These are phyloP conservation scores for Dionaea muscipula DNA, from an alignment of 179 eudicot species.

Conservation along the genomic window DNA sequence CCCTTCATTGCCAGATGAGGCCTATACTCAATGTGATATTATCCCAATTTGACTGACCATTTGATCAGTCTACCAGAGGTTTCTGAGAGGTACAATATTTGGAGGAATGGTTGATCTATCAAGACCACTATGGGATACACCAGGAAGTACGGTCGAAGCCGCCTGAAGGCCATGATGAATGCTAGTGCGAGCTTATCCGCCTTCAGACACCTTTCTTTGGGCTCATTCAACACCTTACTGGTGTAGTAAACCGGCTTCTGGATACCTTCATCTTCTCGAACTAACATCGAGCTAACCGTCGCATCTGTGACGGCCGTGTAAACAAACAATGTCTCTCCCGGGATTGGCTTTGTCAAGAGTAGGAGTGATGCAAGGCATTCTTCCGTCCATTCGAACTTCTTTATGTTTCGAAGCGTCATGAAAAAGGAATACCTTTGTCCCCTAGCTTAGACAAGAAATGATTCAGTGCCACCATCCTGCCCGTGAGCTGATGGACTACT, in stretches of 20 bases:
- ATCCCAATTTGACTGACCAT: too few species aligned
- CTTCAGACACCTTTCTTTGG: not conserved
- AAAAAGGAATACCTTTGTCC: too few species aligned
- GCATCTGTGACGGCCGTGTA: not conserved
- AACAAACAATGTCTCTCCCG: not conserved
- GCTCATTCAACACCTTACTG: not conserved
- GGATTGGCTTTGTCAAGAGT: not conserved
- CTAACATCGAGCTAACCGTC: not conserved
- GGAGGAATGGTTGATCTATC: conserved; percentile 3
- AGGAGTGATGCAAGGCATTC: not conserved
- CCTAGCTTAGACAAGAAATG: too few species aligned
- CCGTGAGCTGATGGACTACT: too few species aligned
- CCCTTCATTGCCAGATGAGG: too few species aligned
- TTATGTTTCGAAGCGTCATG: too few species aligned
- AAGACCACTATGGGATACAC: not conserved
- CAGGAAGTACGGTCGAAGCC: not conserved
- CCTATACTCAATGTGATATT: too few species aligned
- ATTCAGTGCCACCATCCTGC: too few species aligned
- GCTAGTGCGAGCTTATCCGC: not conserved
- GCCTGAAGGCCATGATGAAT: too few species aligned
- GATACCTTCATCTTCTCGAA: too few species aligned
- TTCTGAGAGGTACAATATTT: not conserved
- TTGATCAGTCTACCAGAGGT: not conserved
- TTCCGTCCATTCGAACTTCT: not conserved
- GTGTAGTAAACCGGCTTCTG: too few species aligned